Evolutionary conservation across 768 basidiomycete genomes (phyloP), one percentile per base, ranked within the genome.

Genomic region (Suillus plorans): DNA sequence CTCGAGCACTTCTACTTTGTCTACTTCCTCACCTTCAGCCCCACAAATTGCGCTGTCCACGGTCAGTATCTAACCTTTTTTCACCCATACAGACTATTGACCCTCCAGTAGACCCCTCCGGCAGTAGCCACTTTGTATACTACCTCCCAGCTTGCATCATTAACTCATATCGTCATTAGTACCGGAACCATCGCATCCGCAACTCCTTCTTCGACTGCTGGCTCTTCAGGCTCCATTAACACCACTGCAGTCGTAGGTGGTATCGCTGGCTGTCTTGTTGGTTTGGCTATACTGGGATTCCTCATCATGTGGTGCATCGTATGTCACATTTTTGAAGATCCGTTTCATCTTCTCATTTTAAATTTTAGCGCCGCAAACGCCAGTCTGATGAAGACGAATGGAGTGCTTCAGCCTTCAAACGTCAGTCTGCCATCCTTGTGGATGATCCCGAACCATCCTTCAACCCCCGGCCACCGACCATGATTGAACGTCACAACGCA

Each of bases 401-500:
- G 74, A 81, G 85, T 66, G 75, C 87, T 1, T 73, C 77, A 52
- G 82, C 82, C 12, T 90, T 90, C 81, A 84, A 85, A 60, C 86
- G 87, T 61, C 81, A 84, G 67, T 91, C 90, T 16, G 85, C 84
- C n/a, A 71, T 87, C 18, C 73, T 90, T 28, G 76, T 87, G 28
- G 79, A 85, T 56, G 88, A 89, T 67, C 81, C 68, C 4, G n/a
- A 66, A 3, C 69, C 75, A 36, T 80, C 82, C 0, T 82, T 76
- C 70, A 85, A 84, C 64, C 85, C 85, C 20, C 82, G 85, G 25
- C 86, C 88, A 20, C 88, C 89, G n/a, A 80, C 82, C 36, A 89
- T 89, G 88, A 81, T 86, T 60, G 84, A 89, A 69, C 79, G 79
- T 55, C 83, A 81, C 67, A 79, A 76, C 28, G 65, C 69, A 34